These are phyloP conservation scores for Quercus phellos DNA, from an alignment of 331 rosid genomes.

Conservation along the genomic window DNA sequence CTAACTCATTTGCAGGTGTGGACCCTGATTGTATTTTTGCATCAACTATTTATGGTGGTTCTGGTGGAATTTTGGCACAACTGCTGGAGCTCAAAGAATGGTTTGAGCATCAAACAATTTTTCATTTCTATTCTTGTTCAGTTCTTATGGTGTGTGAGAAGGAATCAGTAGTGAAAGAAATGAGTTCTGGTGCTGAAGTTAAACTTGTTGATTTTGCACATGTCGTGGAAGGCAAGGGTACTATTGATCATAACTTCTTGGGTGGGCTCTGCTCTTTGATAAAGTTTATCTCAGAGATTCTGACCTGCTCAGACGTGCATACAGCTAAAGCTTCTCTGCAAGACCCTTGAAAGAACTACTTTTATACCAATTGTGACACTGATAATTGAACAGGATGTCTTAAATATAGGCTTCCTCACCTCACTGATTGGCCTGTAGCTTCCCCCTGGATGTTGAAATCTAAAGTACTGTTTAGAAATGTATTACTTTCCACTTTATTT, in stretches of 20 bases:
- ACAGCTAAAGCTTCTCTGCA: neutral
- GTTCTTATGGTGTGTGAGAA: conserved; percentile 59
- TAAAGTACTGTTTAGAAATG: too few relatives aligned
- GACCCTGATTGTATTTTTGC: conserved; percentile 51
- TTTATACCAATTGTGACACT: neutral
- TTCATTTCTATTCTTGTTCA: conserved; percentile 69
- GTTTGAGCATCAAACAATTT: conserved; percentile 81
- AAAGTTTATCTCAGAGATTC: conserved; percentile 52
- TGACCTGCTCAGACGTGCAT: conserved; percentile 3
- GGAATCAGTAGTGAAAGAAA: conserved; percentile 27
- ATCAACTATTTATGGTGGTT: conserved; percentile 41
- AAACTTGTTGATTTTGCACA: conserved; percentile 88
- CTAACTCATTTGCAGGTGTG: conserved; percentile 17
- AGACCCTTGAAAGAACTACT: neutral
- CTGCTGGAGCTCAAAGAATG: conserved; percentile 64
- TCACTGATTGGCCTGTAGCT: too few relatives aligned
- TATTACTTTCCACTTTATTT: too few relatives aligned
- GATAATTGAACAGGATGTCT: neutral
- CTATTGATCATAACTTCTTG: conserved; percentile 82
- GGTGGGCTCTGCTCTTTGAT: conserved; percentile 91
- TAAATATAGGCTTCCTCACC: too few relatives aligned
- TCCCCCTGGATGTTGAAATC: too few relatives aligned
- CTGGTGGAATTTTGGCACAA: conserved; percentile 52
- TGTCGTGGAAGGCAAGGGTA: conserved; percentile 50
- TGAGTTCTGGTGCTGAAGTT: conserved; percentile 31